Evolutionary conservation across 805 yeast species (phyloP), one percentile per base, ranked within the genome.

Genomic region (Komagataella populi): DNA sequence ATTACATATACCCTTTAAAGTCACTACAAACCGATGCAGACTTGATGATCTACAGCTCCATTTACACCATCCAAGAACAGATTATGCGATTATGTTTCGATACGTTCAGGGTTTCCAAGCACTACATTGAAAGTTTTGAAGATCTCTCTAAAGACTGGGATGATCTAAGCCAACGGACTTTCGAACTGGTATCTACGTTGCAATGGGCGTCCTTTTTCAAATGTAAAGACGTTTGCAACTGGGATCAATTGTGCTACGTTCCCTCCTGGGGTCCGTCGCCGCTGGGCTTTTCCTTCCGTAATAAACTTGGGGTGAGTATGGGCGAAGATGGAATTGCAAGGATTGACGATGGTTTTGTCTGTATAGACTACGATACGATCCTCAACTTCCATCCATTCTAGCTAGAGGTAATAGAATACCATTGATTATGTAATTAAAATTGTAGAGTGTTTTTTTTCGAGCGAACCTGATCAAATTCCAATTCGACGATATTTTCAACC

Each of bases 191-290:
- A 23, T n/a, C 24, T 4, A n/a, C n/a, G 16, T 18, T 22, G 16
- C 56, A 66, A 48, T 79, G 80, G 80, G 52, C 74, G 5, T 56
- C 67, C 0, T 69, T 67, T 53, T 72, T 70, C 52, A 55, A 64
- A 46, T 78, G 83, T 59, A 56, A 68, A 0, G 50, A 58, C 2
- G 60, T 57, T 3, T 79, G 84, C 60, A 64, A 56, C 0, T 61
- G 64, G 63, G 72, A 76, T 55, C 80, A 76, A 55, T 58, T 77
- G 2, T 80, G 84, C 55, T 78, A 69, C 51, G 70, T 77, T 14
- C 84, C 84, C 1, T 73, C 81, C 0, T 78, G 84, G 84, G 84
- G 73, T 0, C 84, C 83, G 2, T 64, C 74, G 0, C 81, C 81
- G 3, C 47, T 77, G 22, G 74, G 76, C 1, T 70, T 76, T 73